Percentiles rank a stretch among this genome's conserved stretches.
Evolutionary conservation across 805 yeast genomes (phyloP).

Genomic region (Candida silvatica): DNA sequence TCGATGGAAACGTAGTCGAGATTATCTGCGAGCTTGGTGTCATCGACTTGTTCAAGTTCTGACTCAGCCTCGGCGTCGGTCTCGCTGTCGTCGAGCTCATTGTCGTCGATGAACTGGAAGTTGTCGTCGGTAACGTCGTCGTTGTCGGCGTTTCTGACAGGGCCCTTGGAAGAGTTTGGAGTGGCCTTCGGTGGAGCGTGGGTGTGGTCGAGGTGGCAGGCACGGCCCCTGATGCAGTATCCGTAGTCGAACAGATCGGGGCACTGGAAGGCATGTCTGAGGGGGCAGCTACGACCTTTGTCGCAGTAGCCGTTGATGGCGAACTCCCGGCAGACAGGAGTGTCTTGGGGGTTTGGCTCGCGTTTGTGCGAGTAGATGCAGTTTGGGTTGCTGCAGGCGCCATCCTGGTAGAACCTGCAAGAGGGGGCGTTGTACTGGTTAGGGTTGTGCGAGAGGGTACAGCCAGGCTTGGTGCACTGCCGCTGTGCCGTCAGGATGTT

Average conservation of each 20-base stretch:
- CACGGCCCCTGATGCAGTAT: constrained; percentile 41
- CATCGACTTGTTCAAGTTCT: too few relatives aligned
- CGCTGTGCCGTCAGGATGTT: constrained; percentile 33
- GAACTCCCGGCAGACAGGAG: constrained; percentile 53
- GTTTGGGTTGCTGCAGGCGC: constrained; percentile 36
- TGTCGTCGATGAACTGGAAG: too few relatives aligned
- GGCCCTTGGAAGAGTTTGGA: background rate
- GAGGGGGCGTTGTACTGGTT: constrained; percentile 52
- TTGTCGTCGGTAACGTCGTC: constrained; percentile 17
- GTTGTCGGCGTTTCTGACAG: constrained; percentile 22
- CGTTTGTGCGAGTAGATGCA: constrained; percentile 46
- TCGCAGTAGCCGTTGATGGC: constrained; percentile 63
- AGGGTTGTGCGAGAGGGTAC: constrained; percentile 49
- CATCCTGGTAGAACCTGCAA: constrained; percentile 43
- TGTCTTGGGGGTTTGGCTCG: constrained; percentile 24
- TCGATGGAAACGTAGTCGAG: too few relatives aligned
- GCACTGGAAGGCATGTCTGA: constrained; percentile 52
- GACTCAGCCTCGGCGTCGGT: too few relatives aligned
- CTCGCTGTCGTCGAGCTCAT: too few relatives aligned
- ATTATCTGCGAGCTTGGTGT: too few relatives aligned
- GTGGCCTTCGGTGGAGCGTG: constrained; percentile 11
- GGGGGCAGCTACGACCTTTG: constrained; percentile 48
- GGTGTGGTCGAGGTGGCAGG: constrained; percentile 47
- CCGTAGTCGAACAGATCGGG: constrained; percentile 66
- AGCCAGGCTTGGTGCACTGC: constrained; percentile 37